A percentile compares a stretch with the other conserved stretches of the same genome.
These are phyloP conservation scores for Diaporthe amygdali DNA, from an alignment of 2,329 filamentous ascomycete species.

Conservation along the genomic window DNA sequence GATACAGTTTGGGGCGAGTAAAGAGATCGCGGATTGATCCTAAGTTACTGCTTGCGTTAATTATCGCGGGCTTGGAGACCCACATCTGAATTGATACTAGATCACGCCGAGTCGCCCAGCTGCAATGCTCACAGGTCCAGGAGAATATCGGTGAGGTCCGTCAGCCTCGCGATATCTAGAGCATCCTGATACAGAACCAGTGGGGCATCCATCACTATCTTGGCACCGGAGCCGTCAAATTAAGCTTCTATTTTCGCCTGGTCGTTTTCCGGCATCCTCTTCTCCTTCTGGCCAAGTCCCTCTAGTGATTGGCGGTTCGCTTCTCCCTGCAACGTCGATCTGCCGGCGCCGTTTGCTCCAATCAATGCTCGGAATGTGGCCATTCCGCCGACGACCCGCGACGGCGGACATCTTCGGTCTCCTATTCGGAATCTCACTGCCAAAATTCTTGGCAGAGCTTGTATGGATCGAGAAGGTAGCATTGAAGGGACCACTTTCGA, in stretches of 20 bases:
- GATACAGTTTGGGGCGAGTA: neutral
- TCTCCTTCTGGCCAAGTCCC: neutral
- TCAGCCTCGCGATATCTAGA: neutral
- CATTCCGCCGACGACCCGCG: neutral
- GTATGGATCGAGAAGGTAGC: constrained; percentile 14
- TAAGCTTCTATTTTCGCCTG: neutral
- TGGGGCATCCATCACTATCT: neutral
- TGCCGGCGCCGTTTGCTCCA: neutral
- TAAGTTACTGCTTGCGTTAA: neutral
- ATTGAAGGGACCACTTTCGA: neutral
- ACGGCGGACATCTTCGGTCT: neutral
- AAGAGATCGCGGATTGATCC: neutral
- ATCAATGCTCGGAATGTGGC: neutral
- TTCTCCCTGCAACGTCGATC: neutral
- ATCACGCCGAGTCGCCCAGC: neutral
- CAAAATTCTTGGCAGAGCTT: neutral
- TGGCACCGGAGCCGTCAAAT: neutral
- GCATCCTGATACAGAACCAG: neutral
- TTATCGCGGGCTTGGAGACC: no score
- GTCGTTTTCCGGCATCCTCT: neutral
- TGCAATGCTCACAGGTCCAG: neutral
- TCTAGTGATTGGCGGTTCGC: neutral
- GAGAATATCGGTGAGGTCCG: neutral
- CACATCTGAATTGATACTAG: neutral
- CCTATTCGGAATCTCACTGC: neutral